phyloP scores from a whole-genome alignment of 257 asterid genomes.

The Linaria vulgaris region DNA sequence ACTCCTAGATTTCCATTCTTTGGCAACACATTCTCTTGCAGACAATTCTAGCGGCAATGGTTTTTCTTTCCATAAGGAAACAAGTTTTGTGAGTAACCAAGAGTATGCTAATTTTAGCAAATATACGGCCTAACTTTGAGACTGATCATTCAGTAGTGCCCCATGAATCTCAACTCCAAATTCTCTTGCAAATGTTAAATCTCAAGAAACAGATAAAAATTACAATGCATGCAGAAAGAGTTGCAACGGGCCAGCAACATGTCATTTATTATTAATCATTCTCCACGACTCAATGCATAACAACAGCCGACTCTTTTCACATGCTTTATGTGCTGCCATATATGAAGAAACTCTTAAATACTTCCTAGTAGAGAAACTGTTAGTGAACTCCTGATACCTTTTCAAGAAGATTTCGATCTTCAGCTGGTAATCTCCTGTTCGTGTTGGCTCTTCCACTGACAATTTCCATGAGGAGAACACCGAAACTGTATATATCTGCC shows the following conservation, averaged over 20 bases:
- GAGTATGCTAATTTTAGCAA: background rate
- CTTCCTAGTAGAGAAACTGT: constrained; percentile 14
- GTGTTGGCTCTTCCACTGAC: constrained; percentile 77
- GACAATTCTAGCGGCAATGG: background rate
- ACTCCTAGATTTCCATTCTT: background rate
- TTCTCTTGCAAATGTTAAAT: no score
- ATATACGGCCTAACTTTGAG: background rate
- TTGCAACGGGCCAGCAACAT: background rate
- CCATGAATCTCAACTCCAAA: no score
- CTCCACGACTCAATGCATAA: background rate
- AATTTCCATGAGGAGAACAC: constrained; percentile 80
- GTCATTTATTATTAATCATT: background rate
- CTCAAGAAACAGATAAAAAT: no score
- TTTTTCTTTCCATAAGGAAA: no score
- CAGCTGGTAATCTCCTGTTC: constrained; percentile 58
- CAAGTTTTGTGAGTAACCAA: no score
- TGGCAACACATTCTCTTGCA: no score
- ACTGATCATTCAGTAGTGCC: background rate
- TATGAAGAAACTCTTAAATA: constrained; percentile 1
- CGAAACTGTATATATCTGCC: constrained; percentile 89
- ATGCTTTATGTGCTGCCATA: constrained; percentile 3
- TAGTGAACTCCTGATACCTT: constrained; percentile 47
- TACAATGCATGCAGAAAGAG: no score
- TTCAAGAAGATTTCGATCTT: constrained; percentile 69
- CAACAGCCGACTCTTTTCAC: background rate